These are phyloP conservation scores for Xylaria sp. DNA, from an alignment of 2,329 filamentous ascomycete genomes.

Conservation along the genomic window DNA sequence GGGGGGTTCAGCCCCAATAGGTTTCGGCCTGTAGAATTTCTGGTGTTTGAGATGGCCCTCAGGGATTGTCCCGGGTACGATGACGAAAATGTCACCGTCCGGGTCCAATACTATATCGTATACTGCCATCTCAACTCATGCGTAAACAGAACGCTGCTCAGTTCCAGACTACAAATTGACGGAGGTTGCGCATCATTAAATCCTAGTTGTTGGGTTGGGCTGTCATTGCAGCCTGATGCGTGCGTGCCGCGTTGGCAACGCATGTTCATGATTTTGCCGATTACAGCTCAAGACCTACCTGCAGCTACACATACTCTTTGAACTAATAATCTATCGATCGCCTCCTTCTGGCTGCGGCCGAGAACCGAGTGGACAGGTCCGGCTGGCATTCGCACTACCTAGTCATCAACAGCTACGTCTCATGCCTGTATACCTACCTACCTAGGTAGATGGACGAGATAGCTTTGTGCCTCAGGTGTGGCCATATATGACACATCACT, in stretches of 20 bases:
- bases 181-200: neutral
- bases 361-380: neutral
- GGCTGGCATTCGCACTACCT: neutral
- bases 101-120: slow-evolving; percentile 14
- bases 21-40: neutral
- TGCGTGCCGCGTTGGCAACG: slow-evolving; percentile 5
- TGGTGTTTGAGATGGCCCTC: neutral
- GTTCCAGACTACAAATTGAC: no score
- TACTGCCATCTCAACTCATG: slow-evolving; percentile 7
- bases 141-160: neutral
- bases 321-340: neutral
- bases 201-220: slow-evolving; percentile 6
- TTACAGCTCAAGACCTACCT: slow-evolving; percentile 3
- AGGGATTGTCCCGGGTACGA: neutral
- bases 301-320: neutral
- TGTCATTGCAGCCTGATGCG: slow-evolving; percentile 15
- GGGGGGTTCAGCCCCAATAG: neutral
- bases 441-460: no score
- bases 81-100: slow-evolving; percentile 23
- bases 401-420: neutral
- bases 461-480: neutral
- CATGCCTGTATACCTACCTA: neutral
- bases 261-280: slow-evolving; percentile 1
- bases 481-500: neutral
- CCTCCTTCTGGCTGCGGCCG: neutral